Evolutionary conservation across 1,284 basidiomycete genomes (phyloP), one percentile per base, ranked within the genome.

Genomic region (Leccinum glutinopallens): DNA sequence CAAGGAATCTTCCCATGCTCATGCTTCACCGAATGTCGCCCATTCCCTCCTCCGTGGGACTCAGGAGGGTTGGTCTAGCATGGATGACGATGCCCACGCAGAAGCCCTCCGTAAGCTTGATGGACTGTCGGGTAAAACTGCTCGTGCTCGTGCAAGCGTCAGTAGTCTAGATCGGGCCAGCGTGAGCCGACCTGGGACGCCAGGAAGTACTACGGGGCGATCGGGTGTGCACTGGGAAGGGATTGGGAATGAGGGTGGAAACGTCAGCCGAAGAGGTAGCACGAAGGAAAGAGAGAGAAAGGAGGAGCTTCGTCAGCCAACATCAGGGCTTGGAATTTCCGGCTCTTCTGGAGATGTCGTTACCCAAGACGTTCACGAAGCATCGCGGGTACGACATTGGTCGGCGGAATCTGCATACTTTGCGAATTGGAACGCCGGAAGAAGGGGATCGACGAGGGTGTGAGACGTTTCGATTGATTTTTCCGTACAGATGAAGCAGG

Each of bases 51-150:
- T 94, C 60, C 84, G 92, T 71, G 88, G 93, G 32, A 89, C 88
- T 6, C 87, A 94, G 71, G 92, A 94, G 75, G 92, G 92, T 25
- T 94, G 92, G 91, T 89, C 88, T 29, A 90, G 85, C 67, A 80
- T 93, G 69, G 90, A 92, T 72, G 93, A 97, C 71, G 90, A 94
- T 67, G 90, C 90, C 17, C 96, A 97, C 2, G 91, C 89, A 4
- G 95, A 97, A 73, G 94, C 94, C 4, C 82, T 99, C 59, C 87
- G 96, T 62, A 97, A 97, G 78, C 80, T 99, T 29, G 97, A 99
- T 72, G 97, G 97, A 1, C 77, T 98, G 13, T 87, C 88, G 4
- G 88, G 87, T 6, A 94, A 92, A 69, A 88, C 83, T 49, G 85
- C 88, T 19, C 84, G 85, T 62, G 83, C 84, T 15, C 82, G 87